These are phyloP conservation scores for Adansonia madagascariensis DNA, from an alignment of 441 rosid genomes.

Conservation along the genomic window DNA sequence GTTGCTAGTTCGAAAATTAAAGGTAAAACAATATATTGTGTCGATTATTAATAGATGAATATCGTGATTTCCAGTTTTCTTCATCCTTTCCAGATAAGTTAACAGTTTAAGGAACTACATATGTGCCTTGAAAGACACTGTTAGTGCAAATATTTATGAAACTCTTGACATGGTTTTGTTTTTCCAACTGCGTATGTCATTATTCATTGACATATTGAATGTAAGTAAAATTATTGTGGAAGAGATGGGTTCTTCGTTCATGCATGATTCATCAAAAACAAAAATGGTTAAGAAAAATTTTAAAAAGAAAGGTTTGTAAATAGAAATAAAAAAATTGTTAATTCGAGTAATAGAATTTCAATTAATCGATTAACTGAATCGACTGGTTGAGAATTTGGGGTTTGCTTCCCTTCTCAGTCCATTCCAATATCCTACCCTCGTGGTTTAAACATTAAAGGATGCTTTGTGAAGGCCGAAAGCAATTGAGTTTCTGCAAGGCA, in stretches of 20 bases:
- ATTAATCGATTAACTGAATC: no score
- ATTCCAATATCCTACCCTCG: background rate
- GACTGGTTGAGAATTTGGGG: background rate
- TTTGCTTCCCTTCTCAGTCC: background rate
- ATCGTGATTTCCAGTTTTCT: background rate
- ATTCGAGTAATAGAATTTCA: no score
- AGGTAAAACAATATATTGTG: constrained; percentile 2
- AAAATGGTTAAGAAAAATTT: background rate
- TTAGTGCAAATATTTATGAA: background rate
- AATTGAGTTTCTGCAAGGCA: background rate
- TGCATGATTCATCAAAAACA: background rate
- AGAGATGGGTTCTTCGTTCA: background rate
- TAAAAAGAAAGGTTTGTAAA: background rate
- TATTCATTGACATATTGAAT: background rate
- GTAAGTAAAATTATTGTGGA: background rate
- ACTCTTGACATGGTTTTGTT: background rate
- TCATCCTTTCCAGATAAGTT: background rate
- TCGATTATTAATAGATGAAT: background rate
- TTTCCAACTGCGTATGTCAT: background rate
- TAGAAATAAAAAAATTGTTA: no score
- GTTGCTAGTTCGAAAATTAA: constrained; percentile 21
- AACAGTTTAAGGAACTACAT: background rate
- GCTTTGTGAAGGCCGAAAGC: background rate
- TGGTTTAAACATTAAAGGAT: no score
- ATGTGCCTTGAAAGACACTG: background rate